phyloP scores from a whole-genome alignment of 2,329 filamentous ascomycete genomes.

The Colletotrichum sp. region DNA sequence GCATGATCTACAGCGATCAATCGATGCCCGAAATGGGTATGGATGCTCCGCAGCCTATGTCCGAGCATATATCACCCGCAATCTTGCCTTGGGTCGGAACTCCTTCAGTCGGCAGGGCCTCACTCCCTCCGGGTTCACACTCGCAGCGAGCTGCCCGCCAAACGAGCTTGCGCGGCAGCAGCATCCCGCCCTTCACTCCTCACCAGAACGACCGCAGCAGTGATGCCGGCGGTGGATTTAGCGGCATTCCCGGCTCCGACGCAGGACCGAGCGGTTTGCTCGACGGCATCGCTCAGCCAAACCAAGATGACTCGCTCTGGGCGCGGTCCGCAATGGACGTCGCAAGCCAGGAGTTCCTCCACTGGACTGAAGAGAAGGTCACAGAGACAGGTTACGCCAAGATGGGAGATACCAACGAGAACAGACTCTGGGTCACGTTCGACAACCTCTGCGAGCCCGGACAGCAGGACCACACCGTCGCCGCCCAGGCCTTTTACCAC shows the following conservation, averaged over 20 bases:
- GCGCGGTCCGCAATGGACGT: constrained; percentile 44
- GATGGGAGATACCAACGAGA: constrained; percentile 32
- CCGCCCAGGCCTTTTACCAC: constrained; percentile 79
- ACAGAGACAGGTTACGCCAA: constrained; percentile 32
- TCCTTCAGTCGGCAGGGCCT: constrained; percentile 12
- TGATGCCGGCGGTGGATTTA: constrained; percentile 35
- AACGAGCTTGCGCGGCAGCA: constrained; percentile 42
- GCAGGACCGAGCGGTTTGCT: constrained; percentile 22
- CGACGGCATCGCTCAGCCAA: constrained; percentile 18
- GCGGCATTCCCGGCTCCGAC: constrained; percentile 31
- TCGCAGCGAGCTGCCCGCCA: constrained; percentile 23
- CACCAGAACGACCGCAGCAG: constrained; percentile 46
- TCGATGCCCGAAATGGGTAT: constrained; percentile 69
- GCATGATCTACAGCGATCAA: constrained; percentile 41
- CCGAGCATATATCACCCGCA: constrained; percentile 66
- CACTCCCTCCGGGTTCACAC: neutral
- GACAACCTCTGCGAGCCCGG: constrained; percentile 69
- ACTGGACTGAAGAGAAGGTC: constrained; percentile 43
- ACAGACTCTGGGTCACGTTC: constrained; percentile 65
- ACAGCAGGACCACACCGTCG: constrained; percentile 62
- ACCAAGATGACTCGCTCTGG: constrained; percentile 32
- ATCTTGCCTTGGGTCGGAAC: constrained; percentile 58
- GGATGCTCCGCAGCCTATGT: constrained; percentile 68
- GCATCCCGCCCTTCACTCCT: constrained; percentile 47
- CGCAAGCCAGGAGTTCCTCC: constrained; percentile 51